Conservation (phyloP, 257 asterid species). For the Jacaranda copaia region DNA sequence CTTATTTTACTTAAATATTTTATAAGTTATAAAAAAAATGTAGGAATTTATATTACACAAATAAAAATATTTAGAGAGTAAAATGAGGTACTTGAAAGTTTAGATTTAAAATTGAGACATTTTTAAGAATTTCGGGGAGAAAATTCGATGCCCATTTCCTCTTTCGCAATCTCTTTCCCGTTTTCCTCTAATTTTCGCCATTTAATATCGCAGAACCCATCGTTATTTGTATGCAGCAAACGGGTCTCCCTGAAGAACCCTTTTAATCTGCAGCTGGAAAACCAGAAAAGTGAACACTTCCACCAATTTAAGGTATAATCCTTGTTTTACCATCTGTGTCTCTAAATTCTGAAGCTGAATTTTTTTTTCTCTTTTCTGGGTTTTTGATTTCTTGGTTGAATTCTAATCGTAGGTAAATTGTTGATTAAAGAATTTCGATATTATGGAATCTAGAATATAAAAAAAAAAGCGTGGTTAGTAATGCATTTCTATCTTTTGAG, state of each 20-base stretch:
- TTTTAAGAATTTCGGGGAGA: not conserved
- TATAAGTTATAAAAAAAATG: too few species aligned
- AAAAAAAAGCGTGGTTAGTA: too few species aligned
- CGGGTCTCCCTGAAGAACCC: constrained; percentile 25
- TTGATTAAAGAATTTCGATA: too few species aligned
- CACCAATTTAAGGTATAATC: constrained; percentile 42
- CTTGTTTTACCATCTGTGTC: not conserved
- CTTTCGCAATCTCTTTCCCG: constrained; percentile 29
- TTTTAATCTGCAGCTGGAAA: constrained; percentile 22
- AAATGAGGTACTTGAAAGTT: constrained; percentile 18
- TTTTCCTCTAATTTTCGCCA: constrained; percentile 29
- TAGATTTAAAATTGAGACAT: constrained; percentile 30
- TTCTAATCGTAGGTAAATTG: constrained; percentile 31
- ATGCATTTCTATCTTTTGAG: too few species aligned
- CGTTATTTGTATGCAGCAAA: constrained; percentile 4
- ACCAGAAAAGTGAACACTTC: constrained; percentile 2
- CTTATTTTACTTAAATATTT: too few species aligned
- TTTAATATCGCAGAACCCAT: constrained; percentile 16
- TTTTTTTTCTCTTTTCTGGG: not conserved
- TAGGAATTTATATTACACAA: not conserved
- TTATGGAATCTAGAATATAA: too few species aligned
- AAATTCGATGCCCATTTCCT: constrained; percentile 12
- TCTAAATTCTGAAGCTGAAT: constrained; percentile 8
- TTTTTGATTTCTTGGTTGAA: constrained; percentile 21
- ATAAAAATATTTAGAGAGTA: not conserved